Evolutionary conservation across 1,284 basidiomycete species (phyloP).

Genomic region (Pyrrhoderma lamaoense): DNA sequence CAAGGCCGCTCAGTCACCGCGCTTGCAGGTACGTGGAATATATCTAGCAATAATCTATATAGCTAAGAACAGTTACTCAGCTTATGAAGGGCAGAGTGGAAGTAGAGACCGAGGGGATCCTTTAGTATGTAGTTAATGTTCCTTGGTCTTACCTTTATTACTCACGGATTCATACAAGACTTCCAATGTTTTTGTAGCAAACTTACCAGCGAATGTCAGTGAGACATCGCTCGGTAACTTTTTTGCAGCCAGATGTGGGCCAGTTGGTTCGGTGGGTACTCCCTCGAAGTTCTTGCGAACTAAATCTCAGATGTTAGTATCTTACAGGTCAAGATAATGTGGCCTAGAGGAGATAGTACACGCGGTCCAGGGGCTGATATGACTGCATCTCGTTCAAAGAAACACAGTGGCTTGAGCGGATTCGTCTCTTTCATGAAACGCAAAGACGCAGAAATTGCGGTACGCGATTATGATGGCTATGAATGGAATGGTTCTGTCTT

Average conservation of each 20-base stretch:
- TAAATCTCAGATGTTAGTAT: constrained; percentile 6
- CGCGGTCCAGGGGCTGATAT: constrained; percentile 69
- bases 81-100: constrained; percentile 82
- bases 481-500: constrained; percentile 87
- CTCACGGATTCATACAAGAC: constrained; percentile 43
- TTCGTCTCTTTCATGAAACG: constrained; percentile 96
- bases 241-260: constrained; percentile 62
- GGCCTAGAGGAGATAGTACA: constrained; percentile 68
- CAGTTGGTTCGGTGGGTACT: constrained; percentile 44
- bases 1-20: constrained; percentile 69
- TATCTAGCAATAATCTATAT: background rate
- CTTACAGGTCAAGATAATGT: constrained; percentile 91
- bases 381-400: constrained; percentile 57
- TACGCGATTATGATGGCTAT: constrained; percentile 82
- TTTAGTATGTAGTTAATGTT: constrained; percentile 46
- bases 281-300: background rate
- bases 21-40: constrained; percentile 61
- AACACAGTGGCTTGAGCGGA: constrained; percentile 75
- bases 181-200: constrained; percentile 91
- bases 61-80: constrained; percentile 28
- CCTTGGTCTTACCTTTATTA: constrained; percentile 31
- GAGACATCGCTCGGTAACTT: constrained; percentile 81
- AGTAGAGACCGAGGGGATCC: constrained; percentile 84
- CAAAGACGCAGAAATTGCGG: constrained; percentile 80
- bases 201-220: constrained; percentile 77